These are phyloP conservation scores for Xylaria intraflava DNA, from an alignment of 495 filamentous ascomycete species.

Conservation along the genomic window DNA sequence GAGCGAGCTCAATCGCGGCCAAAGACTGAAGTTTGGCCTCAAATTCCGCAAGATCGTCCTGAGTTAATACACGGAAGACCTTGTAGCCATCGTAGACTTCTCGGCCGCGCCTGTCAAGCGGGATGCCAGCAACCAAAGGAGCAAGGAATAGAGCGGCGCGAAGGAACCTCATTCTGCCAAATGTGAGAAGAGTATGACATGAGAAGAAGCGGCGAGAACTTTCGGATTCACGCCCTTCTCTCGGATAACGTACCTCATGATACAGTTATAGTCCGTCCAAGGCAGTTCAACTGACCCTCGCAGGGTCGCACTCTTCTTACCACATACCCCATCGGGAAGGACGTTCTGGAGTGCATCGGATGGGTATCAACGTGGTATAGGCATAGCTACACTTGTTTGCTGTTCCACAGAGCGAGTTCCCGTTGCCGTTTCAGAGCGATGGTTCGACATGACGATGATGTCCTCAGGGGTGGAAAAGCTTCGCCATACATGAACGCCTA, in stretches of 20 bases:
- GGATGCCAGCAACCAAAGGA: slow-evolving; percentile 15
- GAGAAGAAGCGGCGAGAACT: neutral
- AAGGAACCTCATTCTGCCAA: slow-evolving; percentile 22
- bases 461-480: neutral
- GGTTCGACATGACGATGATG: neutral
- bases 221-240: neutral
- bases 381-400: neutral
- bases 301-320: slow-evolving; percentile 10
- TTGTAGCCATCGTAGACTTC: slow-evolving; percentile 40
- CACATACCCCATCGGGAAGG: slow-evolving; percentile 24
- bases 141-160: slow-evolving; percentile 13
- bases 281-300: slow-evolving; percentile 2
- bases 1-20: slow-evolving; percentile 26
- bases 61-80: slow-evolving; percentile 31
- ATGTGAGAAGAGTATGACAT: neutral
- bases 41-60: slow-evolving; percentile 18
- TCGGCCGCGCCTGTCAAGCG: slow-evolving; percentile 22
- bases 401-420: neutral
- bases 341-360: slow-evolving; percentile 8
- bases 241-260: slow-evolving; percentile 1
- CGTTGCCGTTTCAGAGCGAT: neutral
- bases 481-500: neutral
- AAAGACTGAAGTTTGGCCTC: slow-evolving; percentile 27
- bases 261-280: neutral
- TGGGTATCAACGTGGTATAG: neutral